Conservation (phyloP, 257 asterid species). For the Gentiana macrophylla region DNA sequence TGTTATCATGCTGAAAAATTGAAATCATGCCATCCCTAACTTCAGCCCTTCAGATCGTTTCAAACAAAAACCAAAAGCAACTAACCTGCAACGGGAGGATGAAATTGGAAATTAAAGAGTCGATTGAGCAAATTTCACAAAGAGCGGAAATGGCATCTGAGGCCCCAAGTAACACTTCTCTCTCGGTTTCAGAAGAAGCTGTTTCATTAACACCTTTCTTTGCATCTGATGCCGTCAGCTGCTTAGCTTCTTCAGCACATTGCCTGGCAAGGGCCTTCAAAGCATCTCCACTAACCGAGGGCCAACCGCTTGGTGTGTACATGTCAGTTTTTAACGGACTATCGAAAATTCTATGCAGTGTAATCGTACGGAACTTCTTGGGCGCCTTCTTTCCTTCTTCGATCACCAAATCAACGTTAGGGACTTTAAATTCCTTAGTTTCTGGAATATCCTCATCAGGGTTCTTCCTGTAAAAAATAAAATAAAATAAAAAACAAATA, state of each 20-base stretch:
- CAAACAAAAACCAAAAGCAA: constrained; percentile 13
- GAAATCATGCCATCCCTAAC: too few species aligned
- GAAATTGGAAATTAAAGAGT: constrained; percentile 88
- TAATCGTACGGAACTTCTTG: constrained; percentile 61
- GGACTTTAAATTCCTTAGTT: constrained; percentile 64
- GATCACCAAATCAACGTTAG: constrained; percentile 58
- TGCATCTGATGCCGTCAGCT: constrained; percentile 1
- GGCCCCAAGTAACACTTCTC: constrained; percentile 72
- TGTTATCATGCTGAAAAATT: too few species aligned
- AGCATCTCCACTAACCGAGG: constrained; percentile 78
- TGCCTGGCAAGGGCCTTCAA: constrained; percentile 76
- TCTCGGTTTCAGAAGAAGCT: constrained; percentile 54
- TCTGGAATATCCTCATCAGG: constrained; percentile 50
- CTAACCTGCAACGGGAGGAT: constrained; percentile 94
- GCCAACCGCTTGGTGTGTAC: constrained; percentile 96
- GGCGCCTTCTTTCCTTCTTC: constrained; percentile 94
- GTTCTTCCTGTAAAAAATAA: constrained; percentile 46
- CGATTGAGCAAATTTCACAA: constrained; percentile 83
- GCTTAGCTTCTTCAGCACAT: constrained; percentile 54
- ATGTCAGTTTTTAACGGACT: constrained; percentile 45
- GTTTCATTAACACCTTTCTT: constrained; percentile 36
- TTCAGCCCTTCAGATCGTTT: too few species aligned
- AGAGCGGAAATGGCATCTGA: constrained; percentile 92
- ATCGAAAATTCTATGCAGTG: constrained; percentile 50
- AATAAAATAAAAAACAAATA: too few species aligned